Conservation (phyloP, 805 yeast genomes). For the Ogataea siamensis region DNA sequence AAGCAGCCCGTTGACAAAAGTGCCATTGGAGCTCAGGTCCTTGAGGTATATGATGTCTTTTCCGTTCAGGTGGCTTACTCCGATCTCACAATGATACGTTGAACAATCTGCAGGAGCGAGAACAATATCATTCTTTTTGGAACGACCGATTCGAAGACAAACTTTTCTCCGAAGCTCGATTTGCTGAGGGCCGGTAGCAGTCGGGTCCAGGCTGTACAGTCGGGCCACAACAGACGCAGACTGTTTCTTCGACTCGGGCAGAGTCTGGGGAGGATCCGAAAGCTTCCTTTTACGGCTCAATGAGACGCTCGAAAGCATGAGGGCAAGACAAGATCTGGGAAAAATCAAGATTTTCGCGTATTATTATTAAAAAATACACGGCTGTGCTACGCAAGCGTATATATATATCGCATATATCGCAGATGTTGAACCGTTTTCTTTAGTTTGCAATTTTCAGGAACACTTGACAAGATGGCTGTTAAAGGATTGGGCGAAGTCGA, state of each 20-base stretch:
- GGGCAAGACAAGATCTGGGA: slow-evolving; percentile 4
- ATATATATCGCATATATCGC: background rate
- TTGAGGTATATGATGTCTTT: slow-evolving; percentile 44
- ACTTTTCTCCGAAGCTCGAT: slow-evolving; percentile 17
- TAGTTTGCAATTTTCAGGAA: background rate
- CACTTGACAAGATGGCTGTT: slow-evolving; percentile 56
- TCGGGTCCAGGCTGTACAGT: slow-evolving; percentile 17
- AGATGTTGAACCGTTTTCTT: background rate
- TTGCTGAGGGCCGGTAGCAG: slow-evolving; percentile 10
- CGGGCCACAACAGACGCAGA: slow-evolving; percentile 9
- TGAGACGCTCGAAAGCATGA: slow-evolving; percentile 7
- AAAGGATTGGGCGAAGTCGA: slow-evolving; percentile 71
- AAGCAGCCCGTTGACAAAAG: slow-evolving; percentile 57
- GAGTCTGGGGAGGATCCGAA: slow-evolving; percentile 4
- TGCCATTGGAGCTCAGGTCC: slow-evolving; percentile 65
- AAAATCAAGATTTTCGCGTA: slow-evolving; percentile 6
- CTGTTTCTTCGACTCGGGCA: slow-evolving; percentile 9
- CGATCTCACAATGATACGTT: slow-evolving; percentile 58
- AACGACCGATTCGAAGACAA: slow-evolving; percentile 28
- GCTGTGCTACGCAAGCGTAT: slow-evolving; percentile 1
- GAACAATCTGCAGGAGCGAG: slow-evolving; percentile 53
- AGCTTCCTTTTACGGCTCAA: slow-evolving; percentile 18
- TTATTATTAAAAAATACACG: slow-evolving; percentile 3
- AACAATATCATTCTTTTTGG: slow-evolving; percentile 49
- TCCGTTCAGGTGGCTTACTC: slow-evolving; percentile 39